These are phyloP conservation scores for Lasiodiplodia sp. DNA, from an alignment of 2,329 filamentous ascomycete genomes.

Conservation along the genomic window DNA sequence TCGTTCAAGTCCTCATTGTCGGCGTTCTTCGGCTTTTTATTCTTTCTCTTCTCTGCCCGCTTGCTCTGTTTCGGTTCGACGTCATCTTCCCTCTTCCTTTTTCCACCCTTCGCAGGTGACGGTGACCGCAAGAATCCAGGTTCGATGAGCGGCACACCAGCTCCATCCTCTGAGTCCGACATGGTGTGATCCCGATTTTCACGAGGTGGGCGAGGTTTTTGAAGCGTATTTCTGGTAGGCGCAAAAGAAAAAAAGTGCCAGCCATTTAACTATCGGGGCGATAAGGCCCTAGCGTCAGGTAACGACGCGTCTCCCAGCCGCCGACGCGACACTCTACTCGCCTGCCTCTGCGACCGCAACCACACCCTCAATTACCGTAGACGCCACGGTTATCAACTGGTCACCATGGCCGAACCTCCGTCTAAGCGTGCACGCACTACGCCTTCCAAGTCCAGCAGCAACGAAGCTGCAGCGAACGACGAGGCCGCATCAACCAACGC, in stretches of 20 bases:
- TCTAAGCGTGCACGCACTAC: slow-evolving; percentile 45
- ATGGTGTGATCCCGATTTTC: slow-evolving; percentile 40
- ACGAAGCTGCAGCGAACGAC: slow-evolving; percentile 18
- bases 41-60: slow-evolving; percentile 63
- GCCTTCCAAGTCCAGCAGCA: slow-evolving; percentile 35
- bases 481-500: slow-evolving; percentile 25
- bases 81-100: slow-evolving; percentile 50
- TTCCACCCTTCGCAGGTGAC: slow-evolving; percentile 38
- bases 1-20: slow-evolving; percentile 65
- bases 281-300: slow-evolving; percentile 16
- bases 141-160: slow-evolving; percentile 54
- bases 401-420: slow-evolving; percentile 45
- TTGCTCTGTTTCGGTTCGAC: slow-evolving; percentile 42
- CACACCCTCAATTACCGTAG: background rate
- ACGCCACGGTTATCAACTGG: background rate
- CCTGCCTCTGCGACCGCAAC: background rate
- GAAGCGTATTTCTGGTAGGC: slow-evolving; percentile 19
- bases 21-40: slow-evolving; percentile 65
- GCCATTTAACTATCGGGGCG: slow-evolving; percentile 28
- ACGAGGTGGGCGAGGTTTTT: slow-evolving; percentile 33
- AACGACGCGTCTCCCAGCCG: slow-evolving; percentile 20
- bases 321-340: slow-evolving; percentile 12
- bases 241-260: slow-evolving; percentile 16
- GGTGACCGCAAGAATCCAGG: slow-evolving; percentile 44
- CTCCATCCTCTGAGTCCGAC: slow-evolving; percentile 54